phyloP scores from a whole-genome alignment of 148 eudicot species.

The Beta vulgaris region DNA sequence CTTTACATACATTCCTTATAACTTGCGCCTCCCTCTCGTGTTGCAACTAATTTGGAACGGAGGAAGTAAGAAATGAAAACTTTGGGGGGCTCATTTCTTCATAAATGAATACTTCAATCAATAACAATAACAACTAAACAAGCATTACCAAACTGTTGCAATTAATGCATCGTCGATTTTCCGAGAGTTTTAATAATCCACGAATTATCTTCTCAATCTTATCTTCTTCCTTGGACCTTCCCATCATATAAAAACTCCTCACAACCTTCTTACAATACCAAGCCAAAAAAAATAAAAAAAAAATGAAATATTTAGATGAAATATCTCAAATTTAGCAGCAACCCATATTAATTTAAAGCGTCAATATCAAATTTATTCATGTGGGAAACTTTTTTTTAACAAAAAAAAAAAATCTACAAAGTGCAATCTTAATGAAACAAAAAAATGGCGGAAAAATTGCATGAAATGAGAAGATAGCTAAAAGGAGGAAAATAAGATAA shows the following conservation, averaged over 20 bases:
- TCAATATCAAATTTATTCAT: constrained; percentile 4
- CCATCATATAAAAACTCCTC: constrained; percentile 15
- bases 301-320: constrained; percentile 8
- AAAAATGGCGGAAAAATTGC: neutral
- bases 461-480: neutral
- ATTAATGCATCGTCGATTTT: constrained; percentile 80
- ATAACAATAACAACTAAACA: neutral
- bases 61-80: too few species aligned
- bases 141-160: constrained; percentile 72
- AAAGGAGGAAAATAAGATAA: neutral
- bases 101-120: neutral
- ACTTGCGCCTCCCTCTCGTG: too few species aligned
- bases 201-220: constrained; percentile 64
- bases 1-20: too few species aligned
- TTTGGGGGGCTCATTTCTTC: neutral
- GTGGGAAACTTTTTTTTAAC: neutral
- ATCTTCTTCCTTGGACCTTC: constrained; percentile 56
- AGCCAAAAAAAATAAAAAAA: neutral
- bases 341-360: neutral
- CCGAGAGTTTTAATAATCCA: constrained; percentile 59
- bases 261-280: constrained; percentile 1
- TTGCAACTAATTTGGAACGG: too few species aligned
- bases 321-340: constrained; percentile 5
- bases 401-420: neutral
- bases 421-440: neutral